Conservation (phyloP, 2,329 filamentous ascomycete genomes). For the Fusarium equiseti region DNA sequence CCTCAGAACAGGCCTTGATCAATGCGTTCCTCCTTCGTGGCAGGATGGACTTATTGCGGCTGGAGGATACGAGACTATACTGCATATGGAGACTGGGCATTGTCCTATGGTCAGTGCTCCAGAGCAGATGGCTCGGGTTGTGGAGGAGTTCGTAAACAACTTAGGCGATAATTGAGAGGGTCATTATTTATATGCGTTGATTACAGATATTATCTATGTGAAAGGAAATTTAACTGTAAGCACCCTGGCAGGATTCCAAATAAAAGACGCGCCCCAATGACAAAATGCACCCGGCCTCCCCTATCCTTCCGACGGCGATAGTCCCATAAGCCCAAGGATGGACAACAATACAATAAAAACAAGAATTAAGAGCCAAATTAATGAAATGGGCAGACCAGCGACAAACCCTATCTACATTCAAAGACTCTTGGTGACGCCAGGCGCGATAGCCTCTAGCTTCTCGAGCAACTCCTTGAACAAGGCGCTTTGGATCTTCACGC, state of each 20-base stretch:
- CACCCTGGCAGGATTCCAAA: no score
- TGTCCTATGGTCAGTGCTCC: background rate
- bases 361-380: background rate
- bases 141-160: background rate
- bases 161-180: background rate
- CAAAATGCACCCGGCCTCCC: no score
- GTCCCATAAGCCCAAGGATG: no score
- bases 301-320: no score
- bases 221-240: no score
- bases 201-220: background rate
- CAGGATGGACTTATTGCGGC: background rate
- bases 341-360: background rate
- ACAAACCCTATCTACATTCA: fast-evolving
- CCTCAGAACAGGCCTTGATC: background rate
- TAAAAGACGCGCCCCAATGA: no score
- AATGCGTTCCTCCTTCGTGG: background rate
- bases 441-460: slow-evolving; percentile 48
- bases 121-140: background rate
- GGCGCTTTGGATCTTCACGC: slow-evolving; percentile 46
- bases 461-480: slow-evolving; percentile 52
- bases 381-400: no score
- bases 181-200: background rate
- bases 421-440: slow-evolving; percentile 11
- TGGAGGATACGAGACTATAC: background rate
- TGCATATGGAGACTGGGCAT: background rate